Evolutionary conservation across 352 stramenopile genomes (phyloP), one percentile per base, ranked within the genome.

Genomic region (Globisporangium middletonii): DNA sequence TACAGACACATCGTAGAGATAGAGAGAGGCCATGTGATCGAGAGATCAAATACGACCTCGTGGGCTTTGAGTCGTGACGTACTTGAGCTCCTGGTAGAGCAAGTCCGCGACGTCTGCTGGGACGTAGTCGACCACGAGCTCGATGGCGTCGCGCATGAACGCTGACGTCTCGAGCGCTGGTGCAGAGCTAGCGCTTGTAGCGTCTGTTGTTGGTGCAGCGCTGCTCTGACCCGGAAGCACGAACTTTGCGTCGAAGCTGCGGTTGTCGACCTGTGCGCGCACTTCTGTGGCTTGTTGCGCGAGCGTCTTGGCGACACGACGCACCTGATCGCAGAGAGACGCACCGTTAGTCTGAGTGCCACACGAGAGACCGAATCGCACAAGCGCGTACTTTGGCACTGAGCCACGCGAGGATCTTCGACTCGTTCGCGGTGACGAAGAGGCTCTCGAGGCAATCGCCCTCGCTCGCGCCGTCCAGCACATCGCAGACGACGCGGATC

Each of bases 101-200:
- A 70, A 26, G 7, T 71, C 68, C 18, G 77, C 56, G 60, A 80
- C 72, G 12, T 79, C 72, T 0, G 62, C n/a, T 0, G 77, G 63
- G 1, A 89, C 26, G 30, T 89, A 92, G 50, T 92, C 72, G 0
- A 59, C 57, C 9, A 92, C 43, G n/a, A 87, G 48, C 15, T 83
- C 70, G 53, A 92, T 77, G 0, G 81, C 79, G 18, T 86, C 63
- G 28, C 72, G 66, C 53, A 73, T 55, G 44, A 60, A 64, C 26
- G 23, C 33, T 3, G 46, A 26, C 2, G 62, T 18, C 9, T 67
- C 61, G 9, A 67, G 37, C 1, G 19, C n/a, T 50, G n/a, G 4
- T 13, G 43, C 4, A 44, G 43, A 26, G 6, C 16, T 30, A 35
- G 19, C 9, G 6, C 6, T 19, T 16, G 47, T n/a, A 26, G 13